phyloP scores from a whole-genome alignment of 1,284 basidiomycete species.

The Cryptococcus hybrid region DNA sequence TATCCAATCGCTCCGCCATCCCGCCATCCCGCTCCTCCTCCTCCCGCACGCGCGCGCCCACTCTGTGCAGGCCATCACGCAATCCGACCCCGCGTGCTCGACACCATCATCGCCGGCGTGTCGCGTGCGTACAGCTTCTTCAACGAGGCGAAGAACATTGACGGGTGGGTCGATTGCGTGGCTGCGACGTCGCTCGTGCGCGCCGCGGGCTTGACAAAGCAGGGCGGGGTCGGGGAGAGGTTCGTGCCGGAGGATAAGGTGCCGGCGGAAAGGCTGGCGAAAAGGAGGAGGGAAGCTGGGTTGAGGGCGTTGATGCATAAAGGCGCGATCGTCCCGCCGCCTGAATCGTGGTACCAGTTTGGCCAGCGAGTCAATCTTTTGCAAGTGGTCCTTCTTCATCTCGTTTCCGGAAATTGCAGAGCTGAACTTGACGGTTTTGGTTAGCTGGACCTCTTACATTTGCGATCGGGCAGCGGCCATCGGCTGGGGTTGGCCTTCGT shows the following conservation, averaged over 20 bases:
- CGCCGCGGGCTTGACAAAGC: constrained; percentile 33
- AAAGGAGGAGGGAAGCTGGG: constrained; percentile 17
- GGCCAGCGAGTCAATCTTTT: constrained; percentile 41
- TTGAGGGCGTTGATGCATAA: constrained; percentile 23
- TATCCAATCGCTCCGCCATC: constrained; percentile 13
- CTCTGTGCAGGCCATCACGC: constrained; percentile 20
- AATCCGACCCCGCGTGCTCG: constrained; percentile 34
- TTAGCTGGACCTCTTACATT: constrained; percentile 41
- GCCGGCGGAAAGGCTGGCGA: constrained; percentile 4
- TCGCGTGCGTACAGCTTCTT: constrained; percentile 25
- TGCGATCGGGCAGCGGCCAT: constrained; percentile 18
- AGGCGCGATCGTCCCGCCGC: constrained; percentile 23
- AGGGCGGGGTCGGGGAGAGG: constrained; percentile 27
- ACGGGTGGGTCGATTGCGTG: constrained; percentile 37
- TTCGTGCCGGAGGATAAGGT: constrained; percentile 9
- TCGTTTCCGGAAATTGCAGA: too few relatives aligned
- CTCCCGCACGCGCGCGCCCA: constrained; percentile 23
- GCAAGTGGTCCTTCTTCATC: constrained; percentile 19
- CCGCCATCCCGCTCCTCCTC: constrained; percentile 15
- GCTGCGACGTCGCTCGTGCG: constrained; percentile 20
- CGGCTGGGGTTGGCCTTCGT: constrained; percentile 25
- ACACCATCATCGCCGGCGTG: constrained; percentile 30
- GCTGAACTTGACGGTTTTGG: background rate
- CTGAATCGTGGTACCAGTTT: constrained; percentile 20
- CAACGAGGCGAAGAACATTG: constrained; percentile 32